phyloP scores from a whole-genome alignment of 2,329 filamentous ascomycete genomes.

The Paraconiothyrium brasiliense region DNA sequence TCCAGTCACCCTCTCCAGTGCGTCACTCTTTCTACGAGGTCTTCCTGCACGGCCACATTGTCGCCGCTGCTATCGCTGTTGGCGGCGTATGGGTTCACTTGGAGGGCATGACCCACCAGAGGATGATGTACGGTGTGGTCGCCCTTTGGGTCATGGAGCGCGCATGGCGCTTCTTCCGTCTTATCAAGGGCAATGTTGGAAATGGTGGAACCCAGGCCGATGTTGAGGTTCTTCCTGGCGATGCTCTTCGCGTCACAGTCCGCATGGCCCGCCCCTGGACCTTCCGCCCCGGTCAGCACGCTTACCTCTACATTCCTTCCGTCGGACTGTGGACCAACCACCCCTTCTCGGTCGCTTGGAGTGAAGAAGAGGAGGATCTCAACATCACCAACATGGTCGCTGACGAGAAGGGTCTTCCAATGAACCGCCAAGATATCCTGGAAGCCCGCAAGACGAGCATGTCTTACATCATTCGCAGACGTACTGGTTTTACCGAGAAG shows the following conservation, averaged over 20 bases:
- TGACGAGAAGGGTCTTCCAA: slow-evolving; percentile 58
- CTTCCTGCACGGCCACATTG: slow-evolving; percentile 78
- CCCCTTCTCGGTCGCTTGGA: slow-evolving; percentile 83
- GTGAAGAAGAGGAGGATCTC: slow-evolving; percentile 66
- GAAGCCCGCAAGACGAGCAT: slow-evolving; percentile 66
- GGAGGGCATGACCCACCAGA: slow-evolving; percentile 63
- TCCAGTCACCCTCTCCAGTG: slow-evolving; percentile 75
- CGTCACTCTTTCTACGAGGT: slow-evolving; percentile 83
- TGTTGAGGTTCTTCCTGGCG: slow-evolving; percentile 78
- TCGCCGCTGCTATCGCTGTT: slow-evolving; percentile 67
- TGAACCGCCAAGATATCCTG: slow-evolving; percentile 62
- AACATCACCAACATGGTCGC: slow-evolving; percentile 28
- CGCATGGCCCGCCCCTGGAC: slow-evolving; percentile 80
- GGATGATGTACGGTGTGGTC: slow-evolving; percentile 69
- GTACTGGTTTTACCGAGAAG: slow-evolving; percentile 86
- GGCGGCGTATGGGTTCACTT: slow-evolving; percentile 74
- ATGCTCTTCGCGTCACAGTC: slow-evolving; percentile 77
- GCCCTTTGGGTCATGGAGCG: slow-evolving; percentile 75
- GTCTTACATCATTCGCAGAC: slow-evolving; percentile 85
- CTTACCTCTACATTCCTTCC: slow-evolving; percentile 79
- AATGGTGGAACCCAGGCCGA: slow-evolving; percentile 72
- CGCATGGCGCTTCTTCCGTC: slow-evolving; percentile 54
- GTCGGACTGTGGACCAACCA: slow-evolving; percentile 79
- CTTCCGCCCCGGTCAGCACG: slow-evolving; percentile 79
- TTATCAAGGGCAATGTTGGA: slow-evolving; percentile 74